These are phyloP conservation scores for Colletotrichum eleusines DNA, from an alignment of 2,329 filamentous ascomycete species.

Conservation along the genomic window DNA sequence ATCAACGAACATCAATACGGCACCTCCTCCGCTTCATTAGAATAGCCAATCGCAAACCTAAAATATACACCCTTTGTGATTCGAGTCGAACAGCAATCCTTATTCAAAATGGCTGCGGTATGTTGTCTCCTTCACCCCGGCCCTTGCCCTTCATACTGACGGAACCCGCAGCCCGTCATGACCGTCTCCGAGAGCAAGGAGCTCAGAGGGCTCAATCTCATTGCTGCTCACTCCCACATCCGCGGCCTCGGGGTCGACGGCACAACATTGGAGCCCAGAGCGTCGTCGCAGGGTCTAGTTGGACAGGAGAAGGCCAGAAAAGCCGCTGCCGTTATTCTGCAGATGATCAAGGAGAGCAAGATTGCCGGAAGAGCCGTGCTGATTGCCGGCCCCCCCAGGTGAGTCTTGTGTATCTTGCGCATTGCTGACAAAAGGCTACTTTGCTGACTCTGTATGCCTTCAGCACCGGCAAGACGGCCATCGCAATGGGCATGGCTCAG, in stretches of 20 bases:
- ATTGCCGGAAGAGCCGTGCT: slow-evolving; percentile 95
- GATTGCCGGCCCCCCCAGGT: slow-evolving; percentile 93
- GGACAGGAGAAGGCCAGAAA: slow-evolving; percentile 97
- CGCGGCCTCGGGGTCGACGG: slow-evolving; percentile 93
- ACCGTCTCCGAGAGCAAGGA: slow-evolving; percentile 97
- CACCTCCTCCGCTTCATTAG: neutral
- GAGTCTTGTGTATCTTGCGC: slow-evolving; percentile 37
- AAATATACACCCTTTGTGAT: neutral
- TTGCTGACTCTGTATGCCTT: slow-evolving; percentile 40
- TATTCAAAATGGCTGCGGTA: slow-evolving; percentile 65
- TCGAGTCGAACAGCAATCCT: slow-evolving; percentile 1
- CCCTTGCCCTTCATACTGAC: slow-evolving; percentile 14
- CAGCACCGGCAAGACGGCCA: slow-evolving; percentile 97
- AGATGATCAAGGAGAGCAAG: slow-evolving; percentile 99
- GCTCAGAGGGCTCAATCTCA: slow-evolving; percentile 95
- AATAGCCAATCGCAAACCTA: neutral
- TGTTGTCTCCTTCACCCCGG: slow-evolving; percentile 43
- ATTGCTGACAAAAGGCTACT: neutral
- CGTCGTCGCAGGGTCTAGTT: slow-evolving; percentile 90
- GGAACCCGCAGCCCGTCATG: slow-evolving; percentile 63
- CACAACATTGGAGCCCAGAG: slow-evolving; percentile 88
- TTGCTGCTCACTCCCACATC: slow-evolving; percentile 98
- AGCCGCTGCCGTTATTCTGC: slow-evolving; percentile 93
- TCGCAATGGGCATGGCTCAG: slow-evolving; percentile 99
- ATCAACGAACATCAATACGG: slow-evolving; percentile 7